phyloP scores from a whole-genome alignment of 352 stramenopile genomes.

The Pythium rhizo-oryzae region DNA sequence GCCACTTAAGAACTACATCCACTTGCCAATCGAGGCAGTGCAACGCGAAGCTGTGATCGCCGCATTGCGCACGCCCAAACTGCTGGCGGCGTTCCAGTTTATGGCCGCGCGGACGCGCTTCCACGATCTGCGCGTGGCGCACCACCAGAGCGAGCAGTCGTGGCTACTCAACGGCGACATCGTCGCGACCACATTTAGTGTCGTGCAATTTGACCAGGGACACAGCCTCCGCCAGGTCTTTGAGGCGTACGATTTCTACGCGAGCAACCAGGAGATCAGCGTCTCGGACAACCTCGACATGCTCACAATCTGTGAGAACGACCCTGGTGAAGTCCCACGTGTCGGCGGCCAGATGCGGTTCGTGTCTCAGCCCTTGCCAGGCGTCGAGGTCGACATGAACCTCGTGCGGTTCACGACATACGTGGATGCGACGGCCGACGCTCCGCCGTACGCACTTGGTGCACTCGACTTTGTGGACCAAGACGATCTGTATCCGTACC shows the following conservation, averaged over 20 bases:
- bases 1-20: slow-evolving; percentile 8
- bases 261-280: slow-evolving; percentile 11
- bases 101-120: slow-evolving; percentile 2
- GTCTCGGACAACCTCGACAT: slow-evolving; percentile 13
- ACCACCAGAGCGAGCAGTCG: neutral
- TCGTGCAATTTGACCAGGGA: neutral
- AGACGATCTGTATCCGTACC: slow-evolving; percentile 29
- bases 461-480: slow-evolving; percentile 14
- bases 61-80: neutral
- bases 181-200: neutral
- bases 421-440: neutral
- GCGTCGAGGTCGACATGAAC: slow-evolving; percentile 10
- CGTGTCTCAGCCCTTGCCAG: neutral
- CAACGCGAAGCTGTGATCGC: neutral
- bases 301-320: slow-evolving; percentile 18
- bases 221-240: slow-evolving; percentile 8
- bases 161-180: neutral
- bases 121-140: neutral
- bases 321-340: neutral
- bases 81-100: slow-evolving; percentile 1
- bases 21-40: neutral
- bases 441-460: neutral
- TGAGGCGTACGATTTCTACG: slow-evolving; percentile 3
- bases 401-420: neutral
- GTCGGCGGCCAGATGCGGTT: neutral